Evolutionary conservation across 2,329 filamentous ascomycete genomes (phyloP).

Genomic region (Alternaria burnsii): DNA sequence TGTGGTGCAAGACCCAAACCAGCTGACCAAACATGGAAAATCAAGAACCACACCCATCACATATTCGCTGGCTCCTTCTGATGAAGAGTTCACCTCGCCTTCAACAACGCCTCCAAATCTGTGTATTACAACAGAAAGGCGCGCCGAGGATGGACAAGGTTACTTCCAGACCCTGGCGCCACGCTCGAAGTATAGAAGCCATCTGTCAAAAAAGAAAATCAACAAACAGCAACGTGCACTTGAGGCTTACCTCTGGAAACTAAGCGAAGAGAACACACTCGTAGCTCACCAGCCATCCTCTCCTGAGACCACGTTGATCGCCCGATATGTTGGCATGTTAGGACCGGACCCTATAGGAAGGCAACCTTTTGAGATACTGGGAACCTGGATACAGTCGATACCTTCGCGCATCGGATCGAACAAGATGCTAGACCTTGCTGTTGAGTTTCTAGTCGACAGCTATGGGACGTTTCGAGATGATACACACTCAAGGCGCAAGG

Average conservation of each 20-base stretch:
- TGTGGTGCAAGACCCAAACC: constrained; percentile 39
- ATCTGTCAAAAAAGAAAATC: constrained; percentile 22
- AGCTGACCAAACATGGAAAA: constrained; percentile 42
- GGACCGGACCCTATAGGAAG: constrained; percentile 20
- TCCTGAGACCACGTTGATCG: constrained; percentile 29
- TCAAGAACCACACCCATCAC: constrained; percentile 24
- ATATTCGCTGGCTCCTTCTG: constrained; percentile 18
- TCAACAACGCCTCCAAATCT: constrained; percentile 19
- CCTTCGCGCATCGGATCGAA: constrained; percentile 39
- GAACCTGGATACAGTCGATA: constrained; percentile 40
- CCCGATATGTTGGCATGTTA: constrained; percentile 36
- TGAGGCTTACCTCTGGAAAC: constrained; percentile 22
- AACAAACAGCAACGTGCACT: constrained; percentile 25
- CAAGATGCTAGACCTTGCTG: constrained; percentile 37
- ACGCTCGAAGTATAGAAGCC: constrained; percentile 18
- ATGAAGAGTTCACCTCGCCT: constrained; percentile 1
- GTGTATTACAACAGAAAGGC: constrained; percentile 28
- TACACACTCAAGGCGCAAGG: constrained; percentile 30
- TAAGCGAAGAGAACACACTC: constrained; percentile 19
- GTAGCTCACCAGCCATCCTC: constrained; percentile 22
- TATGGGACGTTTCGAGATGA: constrained; percentile 30
- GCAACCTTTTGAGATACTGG: constrained; percentile 36
- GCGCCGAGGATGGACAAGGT: constrained; percentile 34
- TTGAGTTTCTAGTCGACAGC: constrained; percentile 38
- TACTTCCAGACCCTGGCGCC: constrained; percentile 38